These are phyloP conservation scores for Ustilago vetiveriae DNA, from an alignment of 1,284 basidiomycete species.

Conservation along the genomic window DNA sequence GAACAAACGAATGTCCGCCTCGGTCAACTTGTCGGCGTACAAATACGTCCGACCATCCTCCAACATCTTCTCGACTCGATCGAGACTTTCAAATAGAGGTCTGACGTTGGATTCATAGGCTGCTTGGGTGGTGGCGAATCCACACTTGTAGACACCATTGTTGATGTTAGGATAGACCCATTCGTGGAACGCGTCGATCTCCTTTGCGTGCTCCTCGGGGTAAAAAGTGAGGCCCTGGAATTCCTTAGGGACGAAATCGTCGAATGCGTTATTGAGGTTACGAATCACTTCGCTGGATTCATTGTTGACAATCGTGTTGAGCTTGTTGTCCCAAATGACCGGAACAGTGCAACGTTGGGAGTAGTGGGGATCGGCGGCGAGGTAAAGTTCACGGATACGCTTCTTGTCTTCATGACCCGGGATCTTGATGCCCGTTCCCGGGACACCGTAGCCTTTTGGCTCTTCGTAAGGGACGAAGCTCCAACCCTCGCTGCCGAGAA, in stretches of 20 bases:
- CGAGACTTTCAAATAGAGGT: conserved; percentile 77
- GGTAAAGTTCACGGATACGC: conserved; percentile 86
- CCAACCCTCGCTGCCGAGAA: conserved; percentile 86
- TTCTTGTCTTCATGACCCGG: conserved; percentile 69
- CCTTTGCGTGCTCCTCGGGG: conserved; percentile 74
- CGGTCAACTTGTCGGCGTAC: conserved; percentile 82
- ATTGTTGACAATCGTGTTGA: conserved; percentile 86
- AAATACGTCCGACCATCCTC: conserved; percentile 80
- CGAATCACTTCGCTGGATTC: conserved; percentile 75
- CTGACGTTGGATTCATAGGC: conserved; percentile 83
- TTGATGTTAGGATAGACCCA: conserved; percentile 74
- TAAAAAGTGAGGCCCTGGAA: conserved; percentile 70
- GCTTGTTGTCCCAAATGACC: conserved; percentile 93
- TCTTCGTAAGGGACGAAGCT: conserved; percentile 74
- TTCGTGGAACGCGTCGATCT: conserved; percentile 87
- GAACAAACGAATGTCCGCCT: conserved; percentile 86
- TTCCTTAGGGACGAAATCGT: conserved; percentile 59
- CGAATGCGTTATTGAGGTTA: conserved; percentile 76
- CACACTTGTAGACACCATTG: conserved; percentile 79
- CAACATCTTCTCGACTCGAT: conserved; percentile 82
- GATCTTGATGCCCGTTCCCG: conserved; percentile 56
- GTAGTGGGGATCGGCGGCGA: conserved; percentile 75
- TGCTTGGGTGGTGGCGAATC: conserved; percentile 83
- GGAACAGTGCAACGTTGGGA: conserved; percentile 70
- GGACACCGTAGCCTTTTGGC: conserved; percentile 38